Evolutionary conservation across 768 basidiomycete genomes (phyloP), one percentile per base, ranked within the genome.

Genomic region (Filobasidium floriforme): DNA sequence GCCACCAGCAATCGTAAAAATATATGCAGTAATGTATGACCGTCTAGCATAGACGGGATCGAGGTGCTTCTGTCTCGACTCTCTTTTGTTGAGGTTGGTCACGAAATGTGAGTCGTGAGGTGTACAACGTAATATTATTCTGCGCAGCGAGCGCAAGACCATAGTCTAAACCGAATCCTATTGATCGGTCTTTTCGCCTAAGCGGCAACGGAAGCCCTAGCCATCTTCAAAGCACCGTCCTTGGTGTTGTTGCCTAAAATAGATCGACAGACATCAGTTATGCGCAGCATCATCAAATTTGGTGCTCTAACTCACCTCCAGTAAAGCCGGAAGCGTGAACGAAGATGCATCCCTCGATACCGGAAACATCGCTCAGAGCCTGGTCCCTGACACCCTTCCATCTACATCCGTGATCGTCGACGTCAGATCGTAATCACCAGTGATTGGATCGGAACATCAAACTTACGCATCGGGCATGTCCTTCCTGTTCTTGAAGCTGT

Each of bases 301-400:
- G 22, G 18, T 7, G 19, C 1, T 4, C 7, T 4, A 32, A 68
- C 73, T 68, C 69, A 87, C 92, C 92, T 73, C 96, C 96, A 73
- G 92, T 98, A 78, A 99, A 99, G 9, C 96, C 96, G 66, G 88
- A 89, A 0, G 93, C 91, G 79, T 99, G 96, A 28, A 93, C 86
- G 74, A 99, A 99, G 62, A 96, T 85, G 61, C 93, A 84, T 1
- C 87, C 91, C 0, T 85, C 84, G 67, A 97, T 85, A 1, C 90
- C 90, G 18, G 85, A 85, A 7, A 84, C 79, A 69, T 84, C 80
- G 57, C 87, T 88, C 46, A 99, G 81, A 54, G 84, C 83, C 11
- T 89, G 88, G 77, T 98, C 94, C 57, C 96, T 83, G 44, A 92
- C 79, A 7, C 96, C 96, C 68, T 93, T 84, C 96, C 96, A 99